Conservation (phyloP, 2,329 filamentous ascomycete genomes). For the Fusarium brevicatenulatum region DNA sequence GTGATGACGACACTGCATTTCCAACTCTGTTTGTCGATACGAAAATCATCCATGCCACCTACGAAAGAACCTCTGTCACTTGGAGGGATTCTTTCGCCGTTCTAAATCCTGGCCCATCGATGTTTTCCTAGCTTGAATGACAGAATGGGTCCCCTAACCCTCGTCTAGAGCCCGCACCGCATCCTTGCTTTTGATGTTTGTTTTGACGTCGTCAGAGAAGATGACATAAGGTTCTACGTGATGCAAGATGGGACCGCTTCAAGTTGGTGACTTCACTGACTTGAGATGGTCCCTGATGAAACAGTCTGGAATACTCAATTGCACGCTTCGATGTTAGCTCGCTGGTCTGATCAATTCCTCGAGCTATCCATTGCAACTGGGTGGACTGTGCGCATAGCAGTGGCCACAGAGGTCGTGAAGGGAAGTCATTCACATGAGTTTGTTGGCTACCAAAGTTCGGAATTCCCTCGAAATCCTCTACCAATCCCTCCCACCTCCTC, state of each 20-base stretch:
- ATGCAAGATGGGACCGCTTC: background rate
- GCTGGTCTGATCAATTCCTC: background rate
- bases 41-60: conserved; percentile 32
- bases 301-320: background rate
- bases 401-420: background rate
- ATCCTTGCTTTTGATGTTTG: conserved; percentile 28
- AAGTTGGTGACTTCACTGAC: background rate
- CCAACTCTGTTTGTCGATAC: conserved; percentile 17
- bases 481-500: background rate
- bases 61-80: conserved; percentile 13
- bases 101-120: conserved; percentile 10
- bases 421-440: background rate
- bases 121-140: background rate
- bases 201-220: conserved; percentile 34
- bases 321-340: background rate
- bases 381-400: background rate
- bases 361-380: background rate
- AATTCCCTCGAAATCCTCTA: background rate
- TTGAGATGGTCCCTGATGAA: background rate
- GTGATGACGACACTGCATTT: conserved; percentile 38
- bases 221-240: conserved; percentile 19
- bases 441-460: background rate
- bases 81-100: conserved; percentile 8
- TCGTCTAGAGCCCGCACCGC: background rate
- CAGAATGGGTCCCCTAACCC: background rate